Evolutionary conservation across 2,329 filamentous ascomycete genomes (phyloP).

Genomic region (Periconia sp.): DNA sequence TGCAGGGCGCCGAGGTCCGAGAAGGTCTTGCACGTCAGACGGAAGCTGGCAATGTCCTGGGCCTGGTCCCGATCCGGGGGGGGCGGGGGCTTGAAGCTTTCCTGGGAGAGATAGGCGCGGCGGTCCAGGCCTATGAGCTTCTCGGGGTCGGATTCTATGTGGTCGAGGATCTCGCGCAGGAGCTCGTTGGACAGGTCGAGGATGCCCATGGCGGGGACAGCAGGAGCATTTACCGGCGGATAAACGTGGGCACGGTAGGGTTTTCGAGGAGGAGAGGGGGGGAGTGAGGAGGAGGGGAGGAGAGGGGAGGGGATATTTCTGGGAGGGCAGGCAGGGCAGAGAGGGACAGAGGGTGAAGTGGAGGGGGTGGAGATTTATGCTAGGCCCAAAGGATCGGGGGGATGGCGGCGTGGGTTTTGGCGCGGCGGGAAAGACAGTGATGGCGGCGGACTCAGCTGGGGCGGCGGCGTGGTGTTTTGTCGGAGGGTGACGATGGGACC

Average conservation of each 20-base stretch:
- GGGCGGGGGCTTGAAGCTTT: constrained; percentile 56
- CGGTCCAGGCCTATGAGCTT: constrained; percentile 58
- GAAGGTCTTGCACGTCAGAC: constrained; percentile 57
- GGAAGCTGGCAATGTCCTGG: constrained; percentile 54
- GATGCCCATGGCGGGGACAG: constrained; percentile 40
- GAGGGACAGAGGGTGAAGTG: constrained; percentile 12
- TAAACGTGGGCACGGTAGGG: constrained; percentile 6
- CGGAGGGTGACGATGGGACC: too few relatives aligned
- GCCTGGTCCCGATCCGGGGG: constrained; percentile 50
- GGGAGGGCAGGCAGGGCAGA: neutral
- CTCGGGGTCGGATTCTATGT: constrained; percentile 59
- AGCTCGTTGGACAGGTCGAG: constrained; percentile 57
- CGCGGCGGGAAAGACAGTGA: constrained; percentile 29
- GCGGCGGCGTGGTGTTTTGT: constrained; percentile 35
- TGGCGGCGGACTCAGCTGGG: constrained; percentile 31
- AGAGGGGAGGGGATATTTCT: constrained; percentile 16
- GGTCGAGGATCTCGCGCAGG: constrained; percentile 57
- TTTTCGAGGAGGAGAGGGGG: neutral
- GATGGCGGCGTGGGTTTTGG: constrained; percentile 27
- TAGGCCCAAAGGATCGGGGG: constrained; percentile 26
- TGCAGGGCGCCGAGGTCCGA: constrained; percentile 57
- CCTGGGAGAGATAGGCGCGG: constrained; percentile 58
- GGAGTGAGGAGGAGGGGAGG: constrained; percentile 5
- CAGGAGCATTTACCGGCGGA: constrained; percentile 34
- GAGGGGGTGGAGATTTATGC: constrained; percentile 25